Percentiles rank a stretch among this genome's conserved stretches.
These are phyloP conservation scores for Tubosaeta sp. DNA, from an alignment of 768 basidiomycete species.

Conservation along the genomic window DNA sequence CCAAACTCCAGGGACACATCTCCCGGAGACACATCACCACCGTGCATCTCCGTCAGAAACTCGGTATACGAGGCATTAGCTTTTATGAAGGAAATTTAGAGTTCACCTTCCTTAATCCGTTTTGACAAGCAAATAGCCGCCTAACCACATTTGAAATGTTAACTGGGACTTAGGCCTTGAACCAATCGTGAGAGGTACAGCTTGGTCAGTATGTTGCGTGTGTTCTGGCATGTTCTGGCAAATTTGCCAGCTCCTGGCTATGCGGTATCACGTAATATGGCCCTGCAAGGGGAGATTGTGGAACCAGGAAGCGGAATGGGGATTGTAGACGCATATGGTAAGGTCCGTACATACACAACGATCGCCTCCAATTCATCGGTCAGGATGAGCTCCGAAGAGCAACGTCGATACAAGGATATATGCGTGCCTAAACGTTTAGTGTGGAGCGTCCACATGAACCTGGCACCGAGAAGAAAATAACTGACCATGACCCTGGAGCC, in stretches of 20 bases:
- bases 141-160: constrained; percentile 1
- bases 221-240: constrained; percentile 1
- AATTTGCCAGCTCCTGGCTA: not conserved
- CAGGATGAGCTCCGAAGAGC: not conserved
- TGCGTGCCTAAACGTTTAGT: not conserved
- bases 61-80: not conserved
- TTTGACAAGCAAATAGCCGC: not conserved
- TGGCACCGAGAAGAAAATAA: not conserved
- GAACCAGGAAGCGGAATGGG: not conserved
- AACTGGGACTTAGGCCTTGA: no score
- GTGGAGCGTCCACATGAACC: constrained; percentile 1
- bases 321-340: not conserved
- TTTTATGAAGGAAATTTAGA: not conserved
- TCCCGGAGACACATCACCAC: not conserved
- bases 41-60: not conserved
- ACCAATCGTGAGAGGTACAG: not conserved
- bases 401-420: not conserved
- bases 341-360: not conserved
- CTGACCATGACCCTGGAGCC: constrained; percentile 3
- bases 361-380: not conserved
- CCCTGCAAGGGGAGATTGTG: not conserved
- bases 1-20: not conserved
- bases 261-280: constrained; percentile 15
- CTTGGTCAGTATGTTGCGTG: not conserved
- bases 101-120: not conserved